phyloP scores from a whole-genome alignment of 2,329 filamentous ascomycete genomes.

The Fusarium virguliforme region DNA sequence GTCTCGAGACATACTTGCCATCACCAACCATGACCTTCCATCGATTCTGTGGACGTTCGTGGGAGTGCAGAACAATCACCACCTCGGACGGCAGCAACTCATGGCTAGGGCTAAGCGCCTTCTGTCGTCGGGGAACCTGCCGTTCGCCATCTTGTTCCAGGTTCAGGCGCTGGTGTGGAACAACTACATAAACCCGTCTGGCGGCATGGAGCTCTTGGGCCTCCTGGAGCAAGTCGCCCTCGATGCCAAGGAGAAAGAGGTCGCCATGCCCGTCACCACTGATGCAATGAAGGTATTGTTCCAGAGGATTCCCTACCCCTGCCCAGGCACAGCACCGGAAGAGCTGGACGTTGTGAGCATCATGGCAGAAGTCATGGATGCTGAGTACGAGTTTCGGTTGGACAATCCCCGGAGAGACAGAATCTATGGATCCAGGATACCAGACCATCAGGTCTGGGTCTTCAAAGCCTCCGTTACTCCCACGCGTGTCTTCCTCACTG shows the following conservation, averaged over 20 bases:
- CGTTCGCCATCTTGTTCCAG: constrained; percentile 73
- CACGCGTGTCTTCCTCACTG: constrained; percentile 69
- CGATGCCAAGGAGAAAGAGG: constrained; percentile 46
- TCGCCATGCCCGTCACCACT: constrained; percentile 62
- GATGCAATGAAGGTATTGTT: constrained; percentile 70
- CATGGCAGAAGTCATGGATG: constrained; percentile 57
- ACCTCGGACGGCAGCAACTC: constrained; percentile 44
- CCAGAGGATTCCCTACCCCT: constrained; percentile 68
- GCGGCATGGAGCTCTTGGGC: constrained; percentile 64
- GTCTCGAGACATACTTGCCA: constrained; percentile 43
- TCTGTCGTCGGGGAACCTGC: constrained; percentile 53
- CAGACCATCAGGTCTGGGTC: constrained; percentile 65
- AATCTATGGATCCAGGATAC: constrained; percentile 50
- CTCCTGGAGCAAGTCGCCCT: constrained; percentile 57
- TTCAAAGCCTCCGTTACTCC: constrained; percentile 74
- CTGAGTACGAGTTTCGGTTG: constrained; percentile 58
- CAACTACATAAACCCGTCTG: constrained; percentile 72
- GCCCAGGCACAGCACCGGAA: constrained; percentile 64
- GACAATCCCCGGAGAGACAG: constrained; percentile 46
- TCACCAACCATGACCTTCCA: constrained; percentile 49
- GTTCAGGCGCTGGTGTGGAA: constrained; percentile 76
- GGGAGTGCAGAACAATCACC: constrained; percentile 22
- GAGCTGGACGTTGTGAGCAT: constrained; percentile 61
- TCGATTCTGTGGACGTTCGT: constrained; percentile 42
- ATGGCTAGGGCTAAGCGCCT: constrained; percentile 33